These are phyloP conservation scores for Ceratobasidium sp. DNA, from an alignment of 1,284 basidiomycete species.

Conservation along the genomic window DNA sequence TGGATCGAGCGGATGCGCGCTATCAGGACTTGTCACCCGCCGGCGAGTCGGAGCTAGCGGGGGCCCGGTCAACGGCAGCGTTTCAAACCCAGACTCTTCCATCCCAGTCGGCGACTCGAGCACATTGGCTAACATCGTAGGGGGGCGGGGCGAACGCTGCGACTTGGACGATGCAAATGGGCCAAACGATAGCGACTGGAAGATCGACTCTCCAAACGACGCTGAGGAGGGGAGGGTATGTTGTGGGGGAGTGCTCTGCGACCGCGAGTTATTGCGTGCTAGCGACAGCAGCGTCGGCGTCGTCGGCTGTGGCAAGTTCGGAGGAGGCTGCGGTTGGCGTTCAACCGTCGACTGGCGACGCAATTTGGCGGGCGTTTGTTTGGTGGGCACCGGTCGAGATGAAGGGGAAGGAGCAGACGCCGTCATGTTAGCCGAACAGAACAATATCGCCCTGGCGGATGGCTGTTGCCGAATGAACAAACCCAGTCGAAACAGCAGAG, in stretches of 20 bases:
- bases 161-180: conserved; percentile 5
- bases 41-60: conserved; percentile 9
- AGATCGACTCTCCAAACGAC: conserved; percentile 34
- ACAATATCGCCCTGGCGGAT: not conserved
- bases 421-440: conserved; percentile 23
- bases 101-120: conserved; percentile 9
- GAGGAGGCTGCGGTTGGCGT: conserved; percentile 1
- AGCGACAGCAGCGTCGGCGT: conserved; percentile 5
- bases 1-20: not conserved
- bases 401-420: conserved; percentile 14
- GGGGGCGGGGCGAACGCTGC: not conserved
- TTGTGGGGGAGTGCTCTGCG: conserved; percentile 24
- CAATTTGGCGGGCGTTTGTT: not conserved
- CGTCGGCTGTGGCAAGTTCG: not conserved
- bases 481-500: not conserved
- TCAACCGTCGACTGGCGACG: conserved; percentile 22
- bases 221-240: not conserved
- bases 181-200: conserved; percentile 34
- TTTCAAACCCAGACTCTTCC: not conserved
- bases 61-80: not conserved
- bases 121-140: conserved; percentile 26
- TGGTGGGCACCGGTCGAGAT: conserved; percentile 1
- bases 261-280: not conserved
- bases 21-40: conserved; percentile 26
- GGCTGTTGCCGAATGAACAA: not conserved